These are phyloP conservation scores for Fusarium hainanense DNA, from an alignment of 2,329 filamentous ascomycete genomes.

Conservation along the genomic window DNA sequence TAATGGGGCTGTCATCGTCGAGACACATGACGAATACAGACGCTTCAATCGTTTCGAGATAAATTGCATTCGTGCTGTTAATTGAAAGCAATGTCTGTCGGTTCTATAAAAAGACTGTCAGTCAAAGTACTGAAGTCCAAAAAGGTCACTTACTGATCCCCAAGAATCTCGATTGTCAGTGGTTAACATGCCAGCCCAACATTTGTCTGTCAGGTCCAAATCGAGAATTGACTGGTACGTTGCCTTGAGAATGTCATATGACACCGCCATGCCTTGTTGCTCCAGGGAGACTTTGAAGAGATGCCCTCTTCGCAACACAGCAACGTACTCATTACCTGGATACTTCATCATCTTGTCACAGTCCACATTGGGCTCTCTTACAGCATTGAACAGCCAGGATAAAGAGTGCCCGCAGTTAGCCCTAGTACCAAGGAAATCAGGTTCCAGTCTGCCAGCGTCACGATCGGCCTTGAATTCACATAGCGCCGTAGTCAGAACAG, in stretches of 20 bases:
- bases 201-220: background rate
- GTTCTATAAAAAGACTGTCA: background rate
- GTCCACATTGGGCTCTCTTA: slow-evolving; percentile 4
- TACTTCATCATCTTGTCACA: slow-evolving; percentile 21
- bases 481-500: background rate
- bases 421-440: background rate
- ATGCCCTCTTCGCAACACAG: slow-evolving; percentile 3
- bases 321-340: background rate
- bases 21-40: slow-evolving; percentile 14
- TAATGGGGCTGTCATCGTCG: slow-evolving; percentile 6
- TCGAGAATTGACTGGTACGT: slow-evolving; percentile 3
- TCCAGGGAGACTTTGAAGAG: background rate
- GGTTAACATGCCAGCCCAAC: slow-evolving; percentile 12
- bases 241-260: background rate
- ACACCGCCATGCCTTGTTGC: background rate
- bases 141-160: background rate
- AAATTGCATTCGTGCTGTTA: background rate
- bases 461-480: slow-evolving; percentile 7
- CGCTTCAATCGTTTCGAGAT: background rate
- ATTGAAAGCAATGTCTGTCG: background rate
- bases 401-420: slow-evolving; percentile 6
- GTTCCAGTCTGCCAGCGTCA: background rate
- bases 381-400: slow-evolving; percentile 9
- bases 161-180: slow-evolving; percentile 13
- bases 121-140: background rate